Base-by-base conservation (phyloP, 208 protist genomes). In the Balamuthia mandrillaris region DNA sequence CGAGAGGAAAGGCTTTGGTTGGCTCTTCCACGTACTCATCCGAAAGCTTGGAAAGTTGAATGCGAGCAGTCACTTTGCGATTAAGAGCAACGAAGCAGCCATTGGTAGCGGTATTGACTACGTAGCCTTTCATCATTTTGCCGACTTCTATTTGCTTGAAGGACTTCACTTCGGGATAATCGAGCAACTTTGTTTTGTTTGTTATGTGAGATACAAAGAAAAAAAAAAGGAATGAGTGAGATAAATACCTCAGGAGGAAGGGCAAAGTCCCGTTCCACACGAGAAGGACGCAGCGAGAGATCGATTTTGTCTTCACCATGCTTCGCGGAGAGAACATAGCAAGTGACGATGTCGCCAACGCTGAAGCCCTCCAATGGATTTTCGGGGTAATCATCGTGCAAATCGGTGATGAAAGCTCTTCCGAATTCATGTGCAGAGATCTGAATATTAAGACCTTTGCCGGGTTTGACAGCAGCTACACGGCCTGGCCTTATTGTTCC, bases 211-310 rank as follows among this genome's bases (percentile, higher is more conserved):
- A 3, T 37, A 41, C 24, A 58, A 6, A 27, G 2, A 24, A 35
- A 24, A 10, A 7, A 81, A 41, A 68, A 9, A 42, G 33, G 12
- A 12, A 24, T 31, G n/a, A 24, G 7, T 27, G 18, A 81, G 37
- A 35, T 27, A 81, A 44, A 24, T 83, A 49, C 58, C 41, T 83
- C 27, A 56, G 77, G n/a, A 83, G 54, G 24, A 52, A 56, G 24
- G 68, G 77, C n/a, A n/a, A n/a, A n/a, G n/a, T n/a, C n/a, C 41
- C 54, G 44, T 54, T 74, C 58, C 7, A 74, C 60, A 33, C 79
- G 79, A 35, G 79, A 85, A 4, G 56, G 79, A 35, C 79, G 79
- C 1, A 86, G 66, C 14, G 81, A 86, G 0, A 86, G 37, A 63
- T 86, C 81, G 52, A 86, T 51, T 35, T 47, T 31, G 47, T 41